Percentiles rank a stretch among this genome's conserved stretches.
phyloP scores from a whole-genome alignment of 768 basidiomycete genomes.

The Pisolithus tinctorius region DNA sequence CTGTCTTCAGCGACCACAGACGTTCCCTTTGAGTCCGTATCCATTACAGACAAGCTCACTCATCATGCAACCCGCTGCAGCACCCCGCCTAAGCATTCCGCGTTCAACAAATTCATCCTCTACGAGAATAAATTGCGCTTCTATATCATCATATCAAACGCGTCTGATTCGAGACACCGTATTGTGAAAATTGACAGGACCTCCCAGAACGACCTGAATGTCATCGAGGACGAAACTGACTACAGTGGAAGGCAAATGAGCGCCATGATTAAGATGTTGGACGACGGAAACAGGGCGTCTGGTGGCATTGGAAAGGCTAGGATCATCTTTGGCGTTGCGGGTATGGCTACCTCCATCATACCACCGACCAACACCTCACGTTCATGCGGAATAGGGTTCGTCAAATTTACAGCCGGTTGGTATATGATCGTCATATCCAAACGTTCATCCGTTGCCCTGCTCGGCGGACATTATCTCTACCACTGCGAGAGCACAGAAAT shows the following conservation, averaged over 20 bases:
- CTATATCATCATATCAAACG: conserved; percentile 88
- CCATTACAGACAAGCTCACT: not conserved
- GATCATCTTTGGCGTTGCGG: conserved; percentile 79
- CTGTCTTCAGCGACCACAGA: no score
- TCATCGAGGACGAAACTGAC: conserved; percentile 83
- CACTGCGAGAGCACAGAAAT: conserved; percentile 92
- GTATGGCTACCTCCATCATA: conserved; percentile 27
- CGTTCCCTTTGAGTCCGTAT: no score
- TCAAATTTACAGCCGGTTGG: conserved; percentile 92
- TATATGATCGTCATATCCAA: conserved; percentile 90
- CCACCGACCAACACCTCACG: not conserved
- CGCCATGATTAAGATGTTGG: conserved; percentile 88
- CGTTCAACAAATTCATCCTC: conserved; percentile 77
- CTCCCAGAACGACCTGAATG: conserved; percentile 60
- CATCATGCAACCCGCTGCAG: not conserved
- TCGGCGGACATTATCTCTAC: conserved; percentile 94
- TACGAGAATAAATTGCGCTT: conserved; percentile 91
- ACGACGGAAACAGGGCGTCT: conserved; percentile 85
- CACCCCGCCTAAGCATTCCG: not conserved
- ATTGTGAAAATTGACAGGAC: conserved; percentile 94
- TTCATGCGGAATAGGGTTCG: conserved; percentile 51
- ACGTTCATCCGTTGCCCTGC: conserved; percentile 83
- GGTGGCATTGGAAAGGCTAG: conserved; percentile 80
- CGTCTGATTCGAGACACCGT: conserved; percentile 79
- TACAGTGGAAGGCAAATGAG: conserved; percentile 90